A percentile compares a stretch with the other conserved stretches of the same genome.
Conservation (phyloP, 208 protist genomes). For the Borovskyia barvae region DNA sequence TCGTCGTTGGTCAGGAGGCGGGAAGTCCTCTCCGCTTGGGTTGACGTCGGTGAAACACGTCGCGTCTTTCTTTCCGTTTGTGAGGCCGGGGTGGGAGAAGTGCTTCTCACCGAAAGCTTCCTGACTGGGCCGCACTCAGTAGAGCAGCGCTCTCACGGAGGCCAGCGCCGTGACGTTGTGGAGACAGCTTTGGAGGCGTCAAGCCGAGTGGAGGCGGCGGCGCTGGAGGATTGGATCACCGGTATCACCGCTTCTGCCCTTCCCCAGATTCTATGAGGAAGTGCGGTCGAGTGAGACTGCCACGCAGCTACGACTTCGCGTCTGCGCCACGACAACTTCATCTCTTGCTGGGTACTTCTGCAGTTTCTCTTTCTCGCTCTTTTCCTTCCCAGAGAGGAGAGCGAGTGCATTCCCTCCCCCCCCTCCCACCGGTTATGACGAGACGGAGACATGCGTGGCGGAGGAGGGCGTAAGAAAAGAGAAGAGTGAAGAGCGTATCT, state of each 20-base stretch:
- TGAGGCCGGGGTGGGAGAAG: constrained; percentile 54
- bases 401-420: no score
- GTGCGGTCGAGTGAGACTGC: no score
- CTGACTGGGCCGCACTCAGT: constrained; percentile 12
- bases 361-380: no score
- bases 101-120: constrained; percentile 54
- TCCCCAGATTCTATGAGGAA: no score
- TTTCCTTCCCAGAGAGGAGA: no score
- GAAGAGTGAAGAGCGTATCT: no score
- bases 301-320: no score
- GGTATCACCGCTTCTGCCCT: constrained; percentile 20
- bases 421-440: no score
- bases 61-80: constrained; percentile 35
- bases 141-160: constrained; percentile 3
- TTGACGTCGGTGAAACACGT: constrained; percentile 25
- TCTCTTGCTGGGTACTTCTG: no score
- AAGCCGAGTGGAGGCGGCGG: constrained; percentile 14
- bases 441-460: no score
- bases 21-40: constrained; percentile 53
- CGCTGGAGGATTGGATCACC: constrained; percentile 36
- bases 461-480: no score
- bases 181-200: background rate
- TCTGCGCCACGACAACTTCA: no score
- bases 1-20: constrained; percentile 1
- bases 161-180: background rate